phyloP scores from a whole-genome alignment of 345 rosid genomes.

The Brassica juncea region DNA sequence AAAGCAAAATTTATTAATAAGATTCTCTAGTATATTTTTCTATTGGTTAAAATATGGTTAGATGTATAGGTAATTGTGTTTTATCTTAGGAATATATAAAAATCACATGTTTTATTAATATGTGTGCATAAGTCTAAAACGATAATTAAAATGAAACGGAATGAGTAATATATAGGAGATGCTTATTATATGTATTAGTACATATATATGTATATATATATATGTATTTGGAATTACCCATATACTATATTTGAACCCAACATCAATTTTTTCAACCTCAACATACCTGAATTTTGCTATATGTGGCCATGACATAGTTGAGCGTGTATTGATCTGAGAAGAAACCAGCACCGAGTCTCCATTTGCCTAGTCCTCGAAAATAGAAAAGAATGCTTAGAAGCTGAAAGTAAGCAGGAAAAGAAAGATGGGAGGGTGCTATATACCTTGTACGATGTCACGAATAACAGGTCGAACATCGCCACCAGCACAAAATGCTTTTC shows the following conservation, averaged over 20 bases:
- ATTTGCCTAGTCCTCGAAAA: slow-evolving; percentile 51
- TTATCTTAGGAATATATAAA: too few species aligned
- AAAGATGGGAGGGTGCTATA: neutral
- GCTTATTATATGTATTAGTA: too few species aligned
- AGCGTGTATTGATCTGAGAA: slow-evolving; percentile 51
- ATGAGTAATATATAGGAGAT: too few species aligned
- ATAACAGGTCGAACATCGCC: slow-evolving; percentile 70
- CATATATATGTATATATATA: too few species aligned
- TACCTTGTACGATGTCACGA: neutral
- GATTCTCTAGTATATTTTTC: too few species aligned
- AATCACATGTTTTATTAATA: too few species aligned
- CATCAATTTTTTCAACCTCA: neutral
- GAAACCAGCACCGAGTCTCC: slow-evolving; percentile 57
- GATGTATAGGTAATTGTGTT: too few species aligned
- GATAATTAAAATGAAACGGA: too few species aligned
- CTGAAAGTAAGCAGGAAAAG: neutral
- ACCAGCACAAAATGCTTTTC: slow-evolving; percentile 83
- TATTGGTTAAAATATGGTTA: too few species aligned
- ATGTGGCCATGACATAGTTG: slow-evolving; percentile 70
- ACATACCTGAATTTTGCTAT: slow-evolving; percentile 49
- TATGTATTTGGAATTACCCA: too few species aligned
- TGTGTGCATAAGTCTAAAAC: too few species aligned
- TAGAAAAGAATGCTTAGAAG: neutral
- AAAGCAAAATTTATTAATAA: too few species aligned
- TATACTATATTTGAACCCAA: neutral